Percentiles rank a stretch among this genome's conserved stretches.
Conservation (phyloP, 441 rosid species). For the Viola pubescens region DNA sequence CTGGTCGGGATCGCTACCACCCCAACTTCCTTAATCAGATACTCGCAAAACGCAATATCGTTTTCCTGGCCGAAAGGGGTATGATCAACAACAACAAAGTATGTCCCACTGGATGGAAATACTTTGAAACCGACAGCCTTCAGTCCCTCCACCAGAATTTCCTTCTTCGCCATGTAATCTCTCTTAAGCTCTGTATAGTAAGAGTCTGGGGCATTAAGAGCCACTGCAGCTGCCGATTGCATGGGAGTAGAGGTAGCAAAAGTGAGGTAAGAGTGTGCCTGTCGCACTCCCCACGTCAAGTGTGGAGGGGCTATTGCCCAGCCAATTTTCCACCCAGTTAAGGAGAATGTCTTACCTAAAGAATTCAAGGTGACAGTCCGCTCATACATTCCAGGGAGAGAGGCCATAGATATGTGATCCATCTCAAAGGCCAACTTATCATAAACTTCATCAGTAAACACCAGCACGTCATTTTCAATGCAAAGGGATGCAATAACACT, state of each 20-base stretch:
- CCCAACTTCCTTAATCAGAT: slow-evolving; percentile 81
- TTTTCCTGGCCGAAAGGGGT: slow-evolving; percentile 70
- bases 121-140: slow-evolving; percentile 73
- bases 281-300: slow-evolving; percentile 83
- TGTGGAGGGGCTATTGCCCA: slow-evolving; percentile 93
- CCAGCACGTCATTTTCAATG: slow-evolving; percentile 78
- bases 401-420: slow-evolving; percentile 86
- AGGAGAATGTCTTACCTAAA: slow-evolving; percentile 79
- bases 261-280: slow-evolving; percentile 84
- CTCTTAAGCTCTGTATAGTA: slow-evolving; percentile 62
- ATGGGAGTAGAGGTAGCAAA: slow-evolving; percentile 81
- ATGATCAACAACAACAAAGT: slow-evolving; percentile 80
- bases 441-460: slow-evolving; percentile 80
- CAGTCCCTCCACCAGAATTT: slow-evolving; percentile 70
- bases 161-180: slow-evolving; percentile 68
- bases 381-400: slow-evolving; percentile 89
- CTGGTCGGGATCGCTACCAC: slow-evolving; percentile 83
- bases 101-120: slow-evolving; percentile 84
- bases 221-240: slow-evolving; percentile 63
- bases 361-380: slow-evolving; percentile 87
- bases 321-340: slow-evolving; percentile 95
- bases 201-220: slow-evolving; percentile 73
- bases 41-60: slow-evolving; percentile 78
- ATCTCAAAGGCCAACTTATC: slow-evolving; percentile 81
- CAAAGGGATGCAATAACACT: slow-evolving; percentile 58